Evolutionary conservation across 225 moss, liverwort and hornwort genomes (phyloP).

Genomic region (Anthoceros angustus): DNA sequence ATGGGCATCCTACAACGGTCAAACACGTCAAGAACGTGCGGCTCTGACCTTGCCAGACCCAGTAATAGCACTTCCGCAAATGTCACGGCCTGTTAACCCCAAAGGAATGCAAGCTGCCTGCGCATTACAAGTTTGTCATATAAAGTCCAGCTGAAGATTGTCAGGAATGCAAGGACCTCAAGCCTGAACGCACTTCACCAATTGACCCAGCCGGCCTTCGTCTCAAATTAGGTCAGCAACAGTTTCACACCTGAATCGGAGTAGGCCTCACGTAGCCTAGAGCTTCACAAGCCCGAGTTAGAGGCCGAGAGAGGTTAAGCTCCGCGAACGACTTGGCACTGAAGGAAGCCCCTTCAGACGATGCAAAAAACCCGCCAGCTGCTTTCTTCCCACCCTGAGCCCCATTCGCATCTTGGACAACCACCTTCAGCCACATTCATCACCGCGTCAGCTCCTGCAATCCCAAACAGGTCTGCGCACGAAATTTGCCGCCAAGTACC

Average conservation of each 20-base stretch:
- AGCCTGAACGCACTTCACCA: background rate
- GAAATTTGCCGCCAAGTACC: background rate
- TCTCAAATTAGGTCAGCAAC: too few species aligned
- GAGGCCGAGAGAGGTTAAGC: conserved; percentile 77
- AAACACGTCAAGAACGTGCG: background rate
- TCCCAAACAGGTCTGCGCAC: background rate
- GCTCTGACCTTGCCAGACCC: conserved; percentile 86
- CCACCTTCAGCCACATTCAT: conserved; percentile 24
- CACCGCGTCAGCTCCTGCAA: background rate
- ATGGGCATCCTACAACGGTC: background rate
- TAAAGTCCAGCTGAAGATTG: background rate
- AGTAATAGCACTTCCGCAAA: conserved; percentile 95
- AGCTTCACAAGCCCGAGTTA: conserved; percentile 78
- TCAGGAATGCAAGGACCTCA: background rate
- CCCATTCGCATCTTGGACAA: conserved; percentile 30
- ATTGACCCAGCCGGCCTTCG: background rate
- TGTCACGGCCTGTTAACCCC: conserved; percentile 85
- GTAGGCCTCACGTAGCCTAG: conserved; percentile 80
- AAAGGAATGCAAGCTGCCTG: conserved; percentile 97
- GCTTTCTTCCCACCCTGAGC: conserved; percentile 13
- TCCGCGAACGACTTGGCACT: conserved; percentile 78
- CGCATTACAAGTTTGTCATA: background rate
- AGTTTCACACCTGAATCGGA: conserved; percentile 61
- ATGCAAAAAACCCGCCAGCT: conserved; percentile 49
- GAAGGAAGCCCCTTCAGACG: conserved; percentile 76